Evolutionary conservation across 495 filamentous ascomycete species (phyloP), one percentile per base, ranked within the genome.

Genomic region (Cairneyella variabilis): DNA sequence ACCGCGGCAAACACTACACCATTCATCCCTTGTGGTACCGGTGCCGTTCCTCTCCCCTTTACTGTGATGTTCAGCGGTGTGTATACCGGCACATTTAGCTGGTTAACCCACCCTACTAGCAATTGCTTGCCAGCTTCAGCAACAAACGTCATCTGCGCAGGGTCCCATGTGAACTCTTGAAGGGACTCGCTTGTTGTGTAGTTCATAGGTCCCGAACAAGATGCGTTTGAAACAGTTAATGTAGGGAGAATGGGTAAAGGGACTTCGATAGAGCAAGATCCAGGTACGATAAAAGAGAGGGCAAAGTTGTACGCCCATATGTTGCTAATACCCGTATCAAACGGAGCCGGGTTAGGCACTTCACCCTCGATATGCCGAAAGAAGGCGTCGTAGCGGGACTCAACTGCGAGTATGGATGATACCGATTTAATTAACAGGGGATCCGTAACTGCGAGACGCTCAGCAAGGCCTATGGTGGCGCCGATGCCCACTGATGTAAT

Each of bases 261-360:
- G 42, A 56, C 14, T 21, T 51, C 11, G 22, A 44, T 22, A 22
- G 12, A 18, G 20, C 27, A 57, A 37, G 54, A 57, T 28, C 18
- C 38, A 3, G 54, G 47, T 11, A 51, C 48, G 26, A 57, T 50
- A 50, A 57, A 57, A 10, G 9, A 43, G 39, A 58, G 43, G 10
- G 48, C 41, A 8, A 58, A 49, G 30, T 58, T 58, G 27, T 58
- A 58, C 41, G 49, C 42, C 49, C 26, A 58, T 17, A 53, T 53
- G 14, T 34, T 20, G 26, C 39, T 40, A 37, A 58, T 58, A n/a
- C 32, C 11, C 32, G 40, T 58, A 27, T 58, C 39, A 48, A 58
- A 58, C 30, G 30, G 55, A 6, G 36, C 41, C 21, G 41, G 48
- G 47, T 58, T 58, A 48, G 42, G 49, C 34, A 20, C 4, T 41